Base-by-base conservation (phyloP, 441 rosid species). In the Pelargonium cotyledonis region DNA sequence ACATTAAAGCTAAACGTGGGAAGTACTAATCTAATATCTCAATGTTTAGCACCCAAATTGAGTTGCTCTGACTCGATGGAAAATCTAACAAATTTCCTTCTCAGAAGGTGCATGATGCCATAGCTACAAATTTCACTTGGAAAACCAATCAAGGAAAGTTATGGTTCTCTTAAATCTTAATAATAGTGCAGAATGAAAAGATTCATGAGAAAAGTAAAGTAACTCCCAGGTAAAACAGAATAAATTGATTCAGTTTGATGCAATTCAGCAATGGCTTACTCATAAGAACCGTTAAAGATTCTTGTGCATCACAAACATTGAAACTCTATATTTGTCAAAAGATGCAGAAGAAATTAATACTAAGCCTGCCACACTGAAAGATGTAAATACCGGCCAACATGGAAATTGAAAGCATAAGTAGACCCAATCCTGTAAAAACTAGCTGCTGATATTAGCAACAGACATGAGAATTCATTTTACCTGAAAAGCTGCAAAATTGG, bases 401-500 rank as follows among this genome's bases (percentile, higher is more conserved):
- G 55, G 58, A 19, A 12, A n/a, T 51, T 51, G 1, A 51, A 51
- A 51, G 7, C 58, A n/a, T 15, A 15, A 14, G 58, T n/a, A 51
- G 18, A 14, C 18, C 58, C 58, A 51, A 51, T 51, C 18, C 18
- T 14, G 5, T 51, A 14, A 14, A 15, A 51, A n/a, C 7, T 35
- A 35, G 40, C 6, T 35, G 15, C 57, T 38, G 15, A 15, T 5
- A n/a, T 5, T 14, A 23, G 55, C 18, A 38, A 4, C 2, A n/a
- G 41, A 23, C 43, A 35, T 18, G 71, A 73, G 31, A 61, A 41
- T 49, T 65, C 49, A 31, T n/a, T 57, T 82, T 73, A 88, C 98
- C 96, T 92, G 95, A 55, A 84, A 83, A 76, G 91, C 80, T 31
- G 90, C 75, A 72, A 92, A 84, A 78, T 92, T 92, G 60, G 90